Evolutionary conservation across 805 yeast genomes (phyloP), one percentile per base, ranked within the genome.

Genomic region (Kuraishia molischiana): DNA sequence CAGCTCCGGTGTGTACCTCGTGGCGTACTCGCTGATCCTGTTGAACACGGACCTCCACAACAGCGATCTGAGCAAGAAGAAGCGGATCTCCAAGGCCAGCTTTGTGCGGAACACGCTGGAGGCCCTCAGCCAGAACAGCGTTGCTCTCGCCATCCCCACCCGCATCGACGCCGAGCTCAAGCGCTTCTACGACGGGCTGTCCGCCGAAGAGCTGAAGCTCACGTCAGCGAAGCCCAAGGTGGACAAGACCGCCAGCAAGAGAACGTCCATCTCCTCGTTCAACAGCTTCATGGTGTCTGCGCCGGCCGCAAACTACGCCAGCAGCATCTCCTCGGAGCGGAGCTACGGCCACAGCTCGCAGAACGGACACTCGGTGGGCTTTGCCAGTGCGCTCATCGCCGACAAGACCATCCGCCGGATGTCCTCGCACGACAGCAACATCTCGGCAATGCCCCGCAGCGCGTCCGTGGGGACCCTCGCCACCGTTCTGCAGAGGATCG

Each of bases 21-120:
- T 84, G 3, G 67, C 84, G 28, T 85, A 84, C 56, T 71, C 87
- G 2, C 59, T 85, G 46, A 65, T 85, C 37, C 68, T 85, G 37
- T 63, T 84, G 38, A 85, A 85, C 56, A 82, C 95, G 0, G 87
- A 86, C 38, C 59, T 85, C 29, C 86, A 85, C 59, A 79, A 79
- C 40, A 49, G 67, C 29, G 69, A 64, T 37, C 57, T 50, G 37
- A 64, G 55, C 41, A 64, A 55, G 35, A 52, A 50, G 10, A 42
- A 46, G 47, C 63, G 59, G 50, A 67, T 69, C 47, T 54, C 69
- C 5, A 55, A 53, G 34, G 53, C 61, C 3, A 62, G 63, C 34
- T 78, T 72, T 45, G 63, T 73, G 13, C 56, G 58, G 13, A 77
- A 74, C 48, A 74, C 83, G 1, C 35, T 66, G 19, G 57, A 61